phyloP scores from a whole-genome alignment of 176 grass and related monocot genomes.

The Oryza longistaminata region DNA sequence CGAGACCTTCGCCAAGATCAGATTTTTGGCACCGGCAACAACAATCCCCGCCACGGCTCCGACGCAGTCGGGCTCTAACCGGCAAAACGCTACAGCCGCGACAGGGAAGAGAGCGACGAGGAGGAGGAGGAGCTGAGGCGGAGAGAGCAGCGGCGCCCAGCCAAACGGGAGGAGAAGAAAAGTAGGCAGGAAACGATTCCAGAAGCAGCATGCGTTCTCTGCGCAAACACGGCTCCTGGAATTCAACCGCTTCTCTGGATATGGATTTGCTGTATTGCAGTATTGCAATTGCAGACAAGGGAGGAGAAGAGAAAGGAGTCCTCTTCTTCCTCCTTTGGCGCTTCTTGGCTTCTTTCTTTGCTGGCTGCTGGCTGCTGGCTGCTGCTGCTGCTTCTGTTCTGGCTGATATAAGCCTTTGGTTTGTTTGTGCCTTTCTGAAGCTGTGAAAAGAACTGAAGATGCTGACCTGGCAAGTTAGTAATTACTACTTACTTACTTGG shows the following conservation, averaged over 20 bases:
- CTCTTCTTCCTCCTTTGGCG: not conserved
- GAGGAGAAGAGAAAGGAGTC: not conserved
- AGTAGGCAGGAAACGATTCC: conserved; percentile 13
- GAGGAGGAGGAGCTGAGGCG: not conserved
- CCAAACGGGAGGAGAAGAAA: conserved; percentile 24
- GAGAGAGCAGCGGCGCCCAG: conserved; percentile 19
- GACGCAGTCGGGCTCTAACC: conserved; percentile 8
- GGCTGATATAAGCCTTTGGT: not conserved
- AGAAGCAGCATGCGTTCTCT: conserved; percentile 28
- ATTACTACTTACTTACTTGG: not conserved
- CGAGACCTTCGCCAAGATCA: conserved; percentile 29
- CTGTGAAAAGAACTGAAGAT: not conserved
- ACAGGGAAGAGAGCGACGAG: conserved; percentile 20
- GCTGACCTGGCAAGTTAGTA: conserved; percentile 13
- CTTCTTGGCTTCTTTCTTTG: not conserved
- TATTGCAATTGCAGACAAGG: conserved; percentile 7
- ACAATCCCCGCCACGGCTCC: not conserved
- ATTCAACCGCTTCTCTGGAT: conserved; percentile 20
- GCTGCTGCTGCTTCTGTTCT: not conserved
- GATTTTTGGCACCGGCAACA: conserved; percentile 22
- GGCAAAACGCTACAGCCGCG: not conserved
- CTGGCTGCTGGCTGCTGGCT: not conserved
- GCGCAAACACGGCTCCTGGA: conserved; percentile 14
- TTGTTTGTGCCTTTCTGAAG: not conserved
- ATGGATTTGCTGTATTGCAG: conserved; percentile 9